Conservation (phyloP, 805 yeast genomes). For the Starmerella floris region DNA sequence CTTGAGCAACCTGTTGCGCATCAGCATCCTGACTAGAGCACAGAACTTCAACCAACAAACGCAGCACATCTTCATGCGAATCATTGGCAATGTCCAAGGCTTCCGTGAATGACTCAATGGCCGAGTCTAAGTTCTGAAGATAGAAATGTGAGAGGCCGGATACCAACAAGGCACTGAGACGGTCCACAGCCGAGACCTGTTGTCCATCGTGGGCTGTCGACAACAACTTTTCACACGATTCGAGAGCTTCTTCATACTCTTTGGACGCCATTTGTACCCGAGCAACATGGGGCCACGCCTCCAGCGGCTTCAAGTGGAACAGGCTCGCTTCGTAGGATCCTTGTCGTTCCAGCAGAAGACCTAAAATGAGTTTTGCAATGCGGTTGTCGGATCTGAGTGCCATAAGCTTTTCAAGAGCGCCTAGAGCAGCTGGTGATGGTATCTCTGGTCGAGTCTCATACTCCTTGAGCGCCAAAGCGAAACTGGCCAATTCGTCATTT, state of each 20-base stretch:
- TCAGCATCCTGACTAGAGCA: constrained; percentile 66
- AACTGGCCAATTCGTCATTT: constrained; percentile 49
- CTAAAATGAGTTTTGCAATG: constrained; percentile 23
- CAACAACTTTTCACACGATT: constrained; percentile 26
- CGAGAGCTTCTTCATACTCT: constrained; percentile 46
- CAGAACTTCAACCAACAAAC: constrained; percentile 63
- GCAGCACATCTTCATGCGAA: constrained; percentile 42
- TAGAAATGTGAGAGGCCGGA: constrained; percentile 65
- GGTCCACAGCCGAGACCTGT: background rate
- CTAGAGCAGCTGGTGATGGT: constrained; percentile 20
- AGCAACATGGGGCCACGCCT: constrained; percentile 38
- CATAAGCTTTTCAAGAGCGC: constrained; percentile 42
- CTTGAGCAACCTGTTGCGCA: constrained; percentile 69
- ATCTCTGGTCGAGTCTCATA: background rate
- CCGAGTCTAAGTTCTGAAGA: constrained; percentile 43
- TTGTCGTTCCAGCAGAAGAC: constrained; percentile 46
- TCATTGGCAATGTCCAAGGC: constrained; percentile 42
- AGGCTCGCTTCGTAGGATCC: constrained; percentile 47
- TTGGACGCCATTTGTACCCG: constrained; percentile 53
- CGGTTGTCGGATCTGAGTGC: constrained; percentile 29
- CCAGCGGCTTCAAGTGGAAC: constrained; percentile 8
- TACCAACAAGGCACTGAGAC: constrained; percentile 46
- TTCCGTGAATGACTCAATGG: constrained; percentile 52
- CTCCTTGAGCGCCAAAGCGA: constrained; percentile 51
- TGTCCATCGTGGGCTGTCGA: constrained; percentile 2